Percentiles rank a stretch among this genome's conserved stretches.
Conservation (phyloP, 768 basidiomycete genomes). For the Amanita rubescens region DNA sequence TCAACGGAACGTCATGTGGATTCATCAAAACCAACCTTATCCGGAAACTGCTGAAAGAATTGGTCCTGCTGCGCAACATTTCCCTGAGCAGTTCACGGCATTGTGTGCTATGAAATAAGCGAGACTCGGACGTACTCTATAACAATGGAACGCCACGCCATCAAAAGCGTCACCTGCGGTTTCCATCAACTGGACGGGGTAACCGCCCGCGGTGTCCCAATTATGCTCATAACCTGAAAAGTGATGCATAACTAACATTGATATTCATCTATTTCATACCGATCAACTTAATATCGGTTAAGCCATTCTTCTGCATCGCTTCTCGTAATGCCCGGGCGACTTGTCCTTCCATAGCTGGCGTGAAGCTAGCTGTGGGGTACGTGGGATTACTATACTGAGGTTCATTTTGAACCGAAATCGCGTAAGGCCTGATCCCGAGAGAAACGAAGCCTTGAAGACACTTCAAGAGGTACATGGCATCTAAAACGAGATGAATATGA, state of each 20-base stretch:
- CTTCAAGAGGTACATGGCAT: slow-evolving; percentile 67
- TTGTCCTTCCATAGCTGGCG: slow-evolving; percentile 46
- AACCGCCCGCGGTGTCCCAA: slow-evolving; percentile 58
- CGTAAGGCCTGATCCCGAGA: slow-evolving; percentile 54
- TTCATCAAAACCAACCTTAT: slow-evolving; percentile 30
- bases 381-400: slow-evolving; percentile 53
- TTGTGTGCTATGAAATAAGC: background rate
- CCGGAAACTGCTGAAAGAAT: slow-evolving; percentile 49
- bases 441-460: slow-evolving; percentile 59
- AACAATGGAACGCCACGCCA: slow-evolving; percentile 71
- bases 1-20: background rate
- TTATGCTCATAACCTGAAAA: slow-evolving; percentile 49
- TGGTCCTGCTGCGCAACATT: slow-evolving; percentile 41
- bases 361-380: slow-evolving; percentile 58
- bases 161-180: slow-evolving; percentile 46
- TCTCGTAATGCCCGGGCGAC: slow-evolving; percentile 49
- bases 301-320: slow-evolving; percentile 57
- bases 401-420: slow-evolving; percentile 58
- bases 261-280: slow-evolving; percentile 24
- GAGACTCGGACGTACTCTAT: slow-evolving; percentile 31
- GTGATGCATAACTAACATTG: background rate
- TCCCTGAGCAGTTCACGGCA: slow-evolving; percentile 23
- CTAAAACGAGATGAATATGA: slow-evolving; percentile 24
- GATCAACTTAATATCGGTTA: slow-evolving; percentile 53
- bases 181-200: slow-evolving; percentile 60